Conservation (phyloP, 176 grass and related monocot species). For the Triticum aestivum region DNA sequence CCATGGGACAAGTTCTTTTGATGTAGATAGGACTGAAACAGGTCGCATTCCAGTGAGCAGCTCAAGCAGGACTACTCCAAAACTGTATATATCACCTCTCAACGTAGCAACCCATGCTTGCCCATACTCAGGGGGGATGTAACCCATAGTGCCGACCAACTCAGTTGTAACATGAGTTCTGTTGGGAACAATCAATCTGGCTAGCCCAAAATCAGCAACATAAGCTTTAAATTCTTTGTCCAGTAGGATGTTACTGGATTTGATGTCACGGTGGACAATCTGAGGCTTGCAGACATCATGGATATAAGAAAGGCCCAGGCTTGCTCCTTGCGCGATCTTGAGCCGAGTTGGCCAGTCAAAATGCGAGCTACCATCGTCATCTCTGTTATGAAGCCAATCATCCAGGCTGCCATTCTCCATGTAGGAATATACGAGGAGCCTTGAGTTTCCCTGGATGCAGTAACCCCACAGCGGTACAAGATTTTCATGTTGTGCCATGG, state of each 20-base stretch:
- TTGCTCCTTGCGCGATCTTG: constrained; percentile 52
- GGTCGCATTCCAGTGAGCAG: too few relatives aligned
- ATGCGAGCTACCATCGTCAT: constrained; percentile 20
- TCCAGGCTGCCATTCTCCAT: constrained; percentile 82
- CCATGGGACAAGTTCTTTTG: too few relatives aligned
- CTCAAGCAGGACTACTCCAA: too few relatives aligned
- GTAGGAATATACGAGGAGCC: constrained; percentile 49
- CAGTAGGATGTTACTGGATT: constrained; percentile 84
- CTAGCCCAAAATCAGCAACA: constrained; percentile 78
- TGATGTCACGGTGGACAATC: constrained; percentile 73
- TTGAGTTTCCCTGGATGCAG: constrained; percentile 36
- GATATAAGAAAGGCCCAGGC: constrained; percentile 49
- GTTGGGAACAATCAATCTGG: constrained; percentile 70
- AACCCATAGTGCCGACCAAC: too few relatives aligned
- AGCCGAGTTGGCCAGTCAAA: constrained; percentile 52
- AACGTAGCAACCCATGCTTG: too few relatives aligned
- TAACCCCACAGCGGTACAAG: constrained; percentile 50
- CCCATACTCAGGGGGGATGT: too few relatives aligned
- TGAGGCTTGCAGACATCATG: constrained; percentile 57
- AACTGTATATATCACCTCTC: too few relatives aligned
- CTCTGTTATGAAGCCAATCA: constrained; percentile 63
- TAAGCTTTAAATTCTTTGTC: constrained; percentile 63
- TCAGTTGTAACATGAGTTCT: constrained; percentile 59
- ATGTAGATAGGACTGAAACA: too few relatives aligned
- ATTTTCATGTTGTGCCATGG: constrained; percentile 43